A percentile compares a stretch with the other conserved stretches of the same genome.
Evolutionary conservation across 2,329 filamentous ascomycete species (phyloP).

Genomic region (Botrytis porri): DNA sequence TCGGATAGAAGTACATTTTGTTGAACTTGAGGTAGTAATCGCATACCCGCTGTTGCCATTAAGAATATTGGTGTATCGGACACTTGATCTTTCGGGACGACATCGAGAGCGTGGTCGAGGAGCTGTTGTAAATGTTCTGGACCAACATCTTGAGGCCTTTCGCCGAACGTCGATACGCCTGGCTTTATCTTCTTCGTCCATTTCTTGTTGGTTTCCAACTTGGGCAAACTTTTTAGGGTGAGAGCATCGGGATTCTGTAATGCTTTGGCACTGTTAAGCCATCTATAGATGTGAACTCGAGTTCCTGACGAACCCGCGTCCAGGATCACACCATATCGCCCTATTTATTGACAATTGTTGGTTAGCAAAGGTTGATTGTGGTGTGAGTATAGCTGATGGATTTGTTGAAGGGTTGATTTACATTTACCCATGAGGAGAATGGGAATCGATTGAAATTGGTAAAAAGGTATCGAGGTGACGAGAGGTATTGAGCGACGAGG

Average conservation of each 20-base stretch:
- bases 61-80: constrained; percentile 88
- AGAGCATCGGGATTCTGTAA: constrained; percentile 57
- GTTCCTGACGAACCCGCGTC: constrained; percentile 98
- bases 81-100: constrained; percentile 74
- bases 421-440: constrained; percentile 21
- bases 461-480: neutral
- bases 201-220: constrained; percentile 76
- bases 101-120: constrained; percentile 74
- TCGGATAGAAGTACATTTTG: constrained; percentile 69
- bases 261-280: constrained; percentile 74
- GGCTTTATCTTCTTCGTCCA: constrained; percentile 95
- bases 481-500: neutral
- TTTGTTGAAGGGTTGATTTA: neutral
- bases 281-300: constrained; percentile 89
- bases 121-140: constrained; percentile 76
- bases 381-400: neutral
- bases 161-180: constrained; percentile 86
- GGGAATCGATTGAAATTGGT: neutral
- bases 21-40: constrained; percentile 72
- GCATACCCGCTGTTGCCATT: constrained; percentile 94
- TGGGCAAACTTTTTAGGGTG: constrained; percentile 68
- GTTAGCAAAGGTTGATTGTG: neutral
- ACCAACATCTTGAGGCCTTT: constrained; percentile 72
- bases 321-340: constrained; percentile 85
- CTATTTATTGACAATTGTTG: constrained; percentile 23